A percentile compares a stretch with the other conserved stretches of the same genome.
phyloP scores from a whole-genome alignment of 2,329 filamentous ascomycete genomes.

The Daldinia eschscholtzii region DNA sequence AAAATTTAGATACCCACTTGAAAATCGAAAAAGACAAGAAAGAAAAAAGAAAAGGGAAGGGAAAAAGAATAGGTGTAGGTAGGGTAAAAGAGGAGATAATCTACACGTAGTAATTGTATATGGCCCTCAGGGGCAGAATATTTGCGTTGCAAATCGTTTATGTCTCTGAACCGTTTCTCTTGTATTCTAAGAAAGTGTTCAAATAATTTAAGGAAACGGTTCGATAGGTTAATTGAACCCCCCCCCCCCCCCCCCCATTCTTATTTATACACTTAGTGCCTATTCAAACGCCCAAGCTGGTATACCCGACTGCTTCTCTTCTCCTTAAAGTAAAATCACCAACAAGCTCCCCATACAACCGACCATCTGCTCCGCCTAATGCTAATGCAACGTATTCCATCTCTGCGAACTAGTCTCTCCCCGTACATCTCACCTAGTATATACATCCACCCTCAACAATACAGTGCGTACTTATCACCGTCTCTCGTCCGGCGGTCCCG shows the following conservation, averaged over 20 bases:
- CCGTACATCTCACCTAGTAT: constrained; percentile 2
- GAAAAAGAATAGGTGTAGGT: neutral
- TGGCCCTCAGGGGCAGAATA: neutral
- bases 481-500: constrained; percentile 54
- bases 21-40: neutral
- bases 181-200: neutral
- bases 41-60: neutral
- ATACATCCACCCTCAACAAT: constrained; percentile 1
- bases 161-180: neutral
- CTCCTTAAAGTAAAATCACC: neutral
- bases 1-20: constrained; percentile 31
- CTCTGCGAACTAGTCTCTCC: neutral
- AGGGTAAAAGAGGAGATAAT: constrained; percentile 9
- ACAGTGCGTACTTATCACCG: constrained; percentile 41
- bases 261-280: neutral
- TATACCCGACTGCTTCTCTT: neutral
- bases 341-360: neutral
- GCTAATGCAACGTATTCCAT: neutral
- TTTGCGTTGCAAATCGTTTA: neutral
- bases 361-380: neutral
- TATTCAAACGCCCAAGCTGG: too few relatives aligned
- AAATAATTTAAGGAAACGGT: neutral
- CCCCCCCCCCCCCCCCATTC: neutral
- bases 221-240: neutral
- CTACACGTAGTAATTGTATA: constrained; percentile 5